Conservation (phyloP, 2,329 filamentous ascomycete genomes). For the Teratosphaeria gauchensis region DNA sequence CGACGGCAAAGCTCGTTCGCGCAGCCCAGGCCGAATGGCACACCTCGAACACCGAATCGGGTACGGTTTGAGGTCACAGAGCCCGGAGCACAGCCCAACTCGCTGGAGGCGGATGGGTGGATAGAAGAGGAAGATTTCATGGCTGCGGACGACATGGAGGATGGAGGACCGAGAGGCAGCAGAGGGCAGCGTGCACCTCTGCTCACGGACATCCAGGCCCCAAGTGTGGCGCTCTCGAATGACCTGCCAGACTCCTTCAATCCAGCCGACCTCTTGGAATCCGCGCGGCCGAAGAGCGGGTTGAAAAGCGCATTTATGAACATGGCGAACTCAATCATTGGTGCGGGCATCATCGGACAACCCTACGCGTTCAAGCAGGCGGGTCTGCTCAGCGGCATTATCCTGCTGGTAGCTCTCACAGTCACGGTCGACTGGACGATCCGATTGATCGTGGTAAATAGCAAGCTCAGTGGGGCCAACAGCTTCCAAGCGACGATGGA, state of each 20-base stretch:
- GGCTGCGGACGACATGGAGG: conserved; percentile 28
- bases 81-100: conserved; percentile 13
- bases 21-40: conserved; percentile 37
- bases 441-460: conserved; percentile 91
- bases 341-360: conserved; percentile 64
- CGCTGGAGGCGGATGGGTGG: conserved; percentile 23
- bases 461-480: conserved; percentile 85
- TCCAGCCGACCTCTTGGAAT: conserved; percentile 50
- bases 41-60: conserved; percentile 57
- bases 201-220: conserved; percentile 73
- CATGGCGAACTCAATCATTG: conserved; percentile 98
- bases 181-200: conserved; percentile 53
- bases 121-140: conserved; percentile 56
- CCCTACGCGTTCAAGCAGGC: conserved; percentile 95
- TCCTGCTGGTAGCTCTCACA: conserved; percentile 71
- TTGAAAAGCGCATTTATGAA: conserved; percentile 94
- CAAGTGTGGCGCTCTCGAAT: conserved; percentile 62
- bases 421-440: conserved; percentile 95
- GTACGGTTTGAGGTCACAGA: conserved; percentile 59
- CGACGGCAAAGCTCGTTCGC: conserved; percentile 29
- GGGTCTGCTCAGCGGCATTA: conserved; percentile 68
- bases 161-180: conserved; percentile 29
- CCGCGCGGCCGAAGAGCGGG: conserved; percentile 68
- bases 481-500: conserved; percentile 95
- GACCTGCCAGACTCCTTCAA: conserved; percentile 46